phyloP scores from a whole-genome alignment of 306 rosid species.

The Vigna radiata region DNA sequence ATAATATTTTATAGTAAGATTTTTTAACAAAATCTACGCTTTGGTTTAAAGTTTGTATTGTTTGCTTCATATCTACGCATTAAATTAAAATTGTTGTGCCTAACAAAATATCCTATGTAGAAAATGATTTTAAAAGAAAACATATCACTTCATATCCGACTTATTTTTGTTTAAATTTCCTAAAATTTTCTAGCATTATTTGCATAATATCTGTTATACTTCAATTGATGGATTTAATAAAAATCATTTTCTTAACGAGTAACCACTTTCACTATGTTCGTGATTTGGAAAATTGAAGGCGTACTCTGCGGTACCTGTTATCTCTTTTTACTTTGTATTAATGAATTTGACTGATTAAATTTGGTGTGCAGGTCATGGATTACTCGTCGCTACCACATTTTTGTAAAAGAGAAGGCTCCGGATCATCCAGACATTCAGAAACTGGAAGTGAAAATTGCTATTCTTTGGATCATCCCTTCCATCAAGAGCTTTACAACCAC shows the following conservation, averaged over 20 bases:
- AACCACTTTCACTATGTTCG: slow-evolving; percentile 14
- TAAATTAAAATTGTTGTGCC: background rate
- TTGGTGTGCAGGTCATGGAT: slow-evolving; percentile 85
- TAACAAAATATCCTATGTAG: slow-evolving; percentile 12
- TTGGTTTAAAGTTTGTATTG: background rate
- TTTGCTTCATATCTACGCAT: background rate
- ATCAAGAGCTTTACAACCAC: slow-evolving; percentile 80
- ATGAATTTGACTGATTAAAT: slow-evolving; percentile 43
- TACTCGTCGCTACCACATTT: slow-evolving; percentile 84
- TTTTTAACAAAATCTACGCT: slow-evolving; percentile 8
- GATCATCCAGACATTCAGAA: slow-evolving; percentile 67
- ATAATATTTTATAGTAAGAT: background rate
- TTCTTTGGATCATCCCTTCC: slow-evolving; percentile 86
- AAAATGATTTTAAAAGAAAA: slow-evolving; percentile 20
- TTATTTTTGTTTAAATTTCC: slow-evolving; percentile 2
- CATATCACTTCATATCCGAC: background rate
- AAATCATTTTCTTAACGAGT: slow-evolving; percentile 21
- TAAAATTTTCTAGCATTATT: background rate
- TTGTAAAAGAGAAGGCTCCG: slow-evolving; percentile 80
- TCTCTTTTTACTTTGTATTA: slow-evolving; percentile 14
- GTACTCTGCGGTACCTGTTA: background rate
- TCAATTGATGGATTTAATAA: slow-evolving; percentile 2
- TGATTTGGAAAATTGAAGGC: slow-evolving; percentile 22
- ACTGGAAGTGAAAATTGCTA: slow-evolving; percentile 67
- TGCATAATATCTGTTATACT: background rate